Base-by-base conservation (phyloP, 192 early-diverging fungal genomes). In the Podila horticola region DNA sequence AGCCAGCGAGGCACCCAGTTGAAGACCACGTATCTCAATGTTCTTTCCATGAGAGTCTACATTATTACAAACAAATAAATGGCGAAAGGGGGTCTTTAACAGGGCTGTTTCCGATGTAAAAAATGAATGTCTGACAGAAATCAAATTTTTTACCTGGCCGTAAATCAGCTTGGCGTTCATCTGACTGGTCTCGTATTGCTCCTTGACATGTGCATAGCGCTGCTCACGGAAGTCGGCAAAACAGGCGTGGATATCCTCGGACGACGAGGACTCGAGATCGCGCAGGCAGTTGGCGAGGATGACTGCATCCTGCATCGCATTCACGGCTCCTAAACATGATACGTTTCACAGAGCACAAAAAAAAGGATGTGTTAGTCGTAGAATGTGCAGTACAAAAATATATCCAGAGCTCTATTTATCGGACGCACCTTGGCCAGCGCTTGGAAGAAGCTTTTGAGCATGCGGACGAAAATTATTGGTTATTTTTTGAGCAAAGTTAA, bases 281-380 rank as follows among this genome's bases (percentile, higher is more conserved):
- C 65, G 65, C 22, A 70, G 17, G 34, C 74, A 76, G 48, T 70
- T 76, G 63, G 74, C 74, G 10, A 76, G 17, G 12, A 76, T 45
- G 1, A 76, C 74, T 0, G 74, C 67, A 66, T 76, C 74, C 50
- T 75, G 74, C 74, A 75, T 64, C 1, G 74, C 74, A 45, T 45
- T 45, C 41, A 45, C 41, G 41, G 41, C 41, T 15, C 41, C 41
- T 45, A 45, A n/a, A n/a, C n/a, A n/a, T n/a, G n/a, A n/a, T n/a
- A n/a, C n/a, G n/a, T n/a, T n/a, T n/a, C n/a, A n/a, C n/a, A n/a
- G n/a, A n/a, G n/a, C n/a, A n/a, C n/a, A n/a, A n/a, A n/a, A n/a
- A n/a, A n/a, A n/a, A n/a, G n/a, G n/a, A n/a, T n/a, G 34, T 17
- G 15, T 45, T 45, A 45, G 41, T 13, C 15, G 15, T 45, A 13